Percentiles rank a stretch among this genome's conserved stretches.
Evolutionary conservation across 2,329 filamentous ascomycete species (phyloP).

Genomic region (Penicillium hordei): DNA sequence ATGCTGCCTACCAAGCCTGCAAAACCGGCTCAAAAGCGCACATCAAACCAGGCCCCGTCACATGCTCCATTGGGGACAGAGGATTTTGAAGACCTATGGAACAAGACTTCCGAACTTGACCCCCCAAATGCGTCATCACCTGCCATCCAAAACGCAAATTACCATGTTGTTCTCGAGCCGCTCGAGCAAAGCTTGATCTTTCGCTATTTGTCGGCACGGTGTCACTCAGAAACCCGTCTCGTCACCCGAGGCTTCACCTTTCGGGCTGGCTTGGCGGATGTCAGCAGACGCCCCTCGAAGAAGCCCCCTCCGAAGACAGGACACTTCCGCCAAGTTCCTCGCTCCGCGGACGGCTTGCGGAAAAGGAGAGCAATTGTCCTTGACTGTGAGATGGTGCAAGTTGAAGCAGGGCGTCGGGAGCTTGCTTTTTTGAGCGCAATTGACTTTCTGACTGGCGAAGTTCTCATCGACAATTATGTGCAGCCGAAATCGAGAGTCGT

Average conservation of each 20-base stretch:
- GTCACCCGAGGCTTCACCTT: conserved; percentile 1
- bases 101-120: background rate
- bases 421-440: conserved; percentile 43
- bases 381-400: conserved; percentile 53
- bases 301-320: background rate
- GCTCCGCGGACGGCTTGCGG: background rate
- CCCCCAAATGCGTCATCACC: background rate
- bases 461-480: conserved; percentile 48
- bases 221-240: conserved; percentile 8
- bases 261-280: background rate
- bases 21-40: background rate
- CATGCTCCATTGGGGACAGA: background rate
- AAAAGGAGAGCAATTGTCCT: conserved; percentile 40
- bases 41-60: background rate
- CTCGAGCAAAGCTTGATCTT: conserved; percentile 8
- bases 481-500: conserved; percentile 35
- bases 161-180: background rate
- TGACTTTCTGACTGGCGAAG: conserved; percentile 50
- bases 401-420: conserved; percentile 30
- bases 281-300: conserved; percentile 2
- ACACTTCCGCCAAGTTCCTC: conserved; percentile 8
- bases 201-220: conserved; percentile 7
- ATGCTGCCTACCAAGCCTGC: background rate
- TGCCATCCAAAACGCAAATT: background rate
- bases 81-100: background rate